A percentile compares a stretch with the other conserved stretches of the same genome.
phyloP scores from a whole-genome alignment of 73 alveolate genomes.

The Paramecium tetraurelia region DNA sequence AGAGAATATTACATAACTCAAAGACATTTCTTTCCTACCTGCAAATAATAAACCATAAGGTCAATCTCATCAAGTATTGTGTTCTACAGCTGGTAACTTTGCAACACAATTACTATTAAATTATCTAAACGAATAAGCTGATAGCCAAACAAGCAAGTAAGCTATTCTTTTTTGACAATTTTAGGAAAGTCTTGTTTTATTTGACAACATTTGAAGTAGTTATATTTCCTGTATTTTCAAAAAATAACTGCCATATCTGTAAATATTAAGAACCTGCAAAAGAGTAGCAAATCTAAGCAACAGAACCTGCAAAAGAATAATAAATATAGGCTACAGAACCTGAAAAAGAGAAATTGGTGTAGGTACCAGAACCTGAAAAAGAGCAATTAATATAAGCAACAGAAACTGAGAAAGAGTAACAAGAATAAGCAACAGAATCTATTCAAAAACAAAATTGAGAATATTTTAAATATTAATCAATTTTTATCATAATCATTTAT shows the following conservation, averaged over 20 bases:
- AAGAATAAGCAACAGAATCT: background rate
- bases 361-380: background rate
- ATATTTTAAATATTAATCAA: background rate
- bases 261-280: background rate
- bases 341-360: background rate
- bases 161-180: background rate
- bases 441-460: background rate
- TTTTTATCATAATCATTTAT: slow-evolving; percentile 1
- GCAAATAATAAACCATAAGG: slow-evolving; percentile 78
- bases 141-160: slow-evolving; percentile 1
- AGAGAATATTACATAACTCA: slow-evolving; percentile 31
- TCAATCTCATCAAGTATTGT: slow-evolving; percentile 67
- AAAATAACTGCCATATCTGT: slow-evolving; percentile 1
- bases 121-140: background rate
- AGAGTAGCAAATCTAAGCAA: background rate
- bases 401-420: background rate
- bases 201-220: slow-evolving; percentile 41
- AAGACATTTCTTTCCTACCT: slow-evolving; percentile 68
- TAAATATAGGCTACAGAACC: background rate
- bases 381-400: background rate
- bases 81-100: slow-evolving; percentile 70
- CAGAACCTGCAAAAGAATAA: background rate
- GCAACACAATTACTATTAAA: slow-evolving; percentile 59
- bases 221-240: slow-evolving; percentile 27
- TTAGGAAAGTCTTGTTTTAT: slow-evolving; percentile 42